A percentile compares a stretch with the other conserved stretches of the same genome.
Conservation (phyloP, 192 early-diverging fungal genomes). For the Coemansia sp. region DNA sequence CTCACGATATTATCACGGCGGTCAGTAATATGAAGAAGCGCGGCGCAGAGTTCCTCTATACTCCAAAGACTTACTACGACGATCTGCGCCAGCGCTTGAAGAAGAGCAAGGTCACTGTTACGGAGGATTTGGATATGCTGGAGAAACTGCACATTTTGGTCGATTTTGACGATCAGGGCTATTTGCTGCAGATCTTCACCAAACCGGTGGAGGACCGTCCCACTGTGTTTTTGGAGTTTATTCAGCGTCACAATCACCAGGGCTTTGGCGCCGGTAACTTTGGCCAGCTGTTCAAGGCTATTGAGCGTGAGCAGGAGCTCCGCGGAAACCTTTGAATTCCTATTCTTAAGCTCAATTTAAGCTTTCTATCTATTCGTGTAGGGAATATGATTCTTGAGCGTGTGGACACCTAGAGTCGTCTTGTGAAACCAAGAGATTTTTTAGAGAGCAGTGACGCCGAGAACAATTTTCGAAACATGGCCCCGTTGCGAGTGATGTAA, state of each 20-base stretch:
- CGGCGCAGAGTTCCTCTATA: conserved; percentile 85
- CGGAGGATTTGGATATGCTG: conserved; percentile 79
- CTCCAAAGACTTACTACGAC: conserved; percentile 87
- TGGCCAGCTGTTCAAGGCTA: conserved; percentile 93
- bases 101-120: conserved; percentile 67
- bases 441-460: no score
- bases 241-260: conserved; percentile 90
- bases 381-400: background rate
- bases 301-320: conserved; percentile 90
- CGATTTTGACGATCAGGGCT: conserved; percentile 96
- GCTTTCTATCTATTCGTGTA: background rate
- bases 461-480: no score
- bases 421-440: no score
- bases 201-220: conserved; percentile 93
- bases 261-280: conserved; percentile 98
- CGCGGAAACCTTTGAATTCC: conserved; percentile 74
- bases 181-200: conserved; percentile 91
- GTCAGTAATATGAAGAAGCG: conserved; percentile 78
- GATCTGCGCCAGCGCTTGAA: conserved; percentile 72
- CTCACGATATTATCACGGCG: conserved; percentile 79
- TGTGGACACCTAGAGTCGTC: background rate
- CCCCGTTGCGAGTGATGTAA: no score
- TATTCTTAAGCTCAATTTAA: background rate
- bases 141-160: conserved; percentile 88
- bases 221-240: conserved; percentile 95